Conservation (phyloP, 2,329 filamentous ascomycete genomes). For the Neonectria punicea region DNA sequence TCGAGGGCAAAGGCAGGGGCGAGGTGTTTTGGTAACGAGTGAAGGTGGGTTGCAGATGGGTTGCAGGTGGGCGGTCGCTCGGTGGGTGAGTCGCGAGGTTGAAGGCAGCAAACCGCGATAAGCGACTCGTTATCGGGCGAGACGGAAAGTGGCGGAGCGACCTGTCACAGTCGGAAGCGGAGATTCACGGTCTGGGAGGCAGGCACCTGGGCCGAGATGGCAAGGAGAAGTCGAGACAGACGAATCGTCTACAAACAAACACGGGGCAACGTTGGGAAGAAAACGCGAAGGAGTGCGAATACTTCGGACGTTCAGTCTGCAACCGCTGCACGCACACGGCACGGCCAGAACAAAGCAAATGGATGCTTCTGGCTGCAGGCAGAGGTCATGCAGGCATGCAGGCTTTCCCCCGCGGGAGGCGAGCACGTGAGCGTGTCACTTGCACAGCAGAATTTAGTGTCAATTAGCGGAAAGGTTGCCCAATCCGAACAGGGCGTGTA, state of each 20-base stretch:
- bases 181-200: not conserved
- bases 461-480: conserved; percentile 26
- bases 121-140: conserved; percentile 42
- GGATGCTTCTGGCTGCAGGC: conserved; percentile 16
- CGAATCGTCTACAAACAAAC: not conserved
- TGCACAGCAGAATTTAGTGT: conserved; percentile 32
- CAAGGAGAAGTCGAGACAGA: not conserved
- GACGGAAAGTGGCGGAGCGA: conserved; percentile 29
- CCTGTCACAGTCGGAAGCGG: conserved; percentile 2
- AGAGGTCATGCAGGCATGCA: conserved; percentile 31
- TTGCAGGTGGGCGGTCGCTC: conserved; percentile 11
- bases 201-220: not conserved
- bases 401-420: conserved; percentile 20
- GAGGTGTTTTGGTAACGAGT: conserved; percentile 20
- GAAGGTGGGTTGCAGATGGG: conserved; percentile 13
- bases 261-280: not conserved
- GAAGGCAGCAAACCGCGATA: conserved; percentile 40
- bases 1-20: not conserved
- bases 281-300: not conserved
- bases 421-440: conserved; percentile 31
- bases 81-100: conserved; percentile 19
- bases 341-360: conserved; percentile 19
- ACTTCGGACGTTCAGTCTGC: not conserved
- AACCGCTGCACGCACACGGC: not conserved
- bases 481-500: conserved; percentile 12